Percentiles rank a stretch among this genome's conserved stretches.
Conservation (phyloP, 495 filamentous ascomycete genomes). For the Penicillium salamii region DNA sequence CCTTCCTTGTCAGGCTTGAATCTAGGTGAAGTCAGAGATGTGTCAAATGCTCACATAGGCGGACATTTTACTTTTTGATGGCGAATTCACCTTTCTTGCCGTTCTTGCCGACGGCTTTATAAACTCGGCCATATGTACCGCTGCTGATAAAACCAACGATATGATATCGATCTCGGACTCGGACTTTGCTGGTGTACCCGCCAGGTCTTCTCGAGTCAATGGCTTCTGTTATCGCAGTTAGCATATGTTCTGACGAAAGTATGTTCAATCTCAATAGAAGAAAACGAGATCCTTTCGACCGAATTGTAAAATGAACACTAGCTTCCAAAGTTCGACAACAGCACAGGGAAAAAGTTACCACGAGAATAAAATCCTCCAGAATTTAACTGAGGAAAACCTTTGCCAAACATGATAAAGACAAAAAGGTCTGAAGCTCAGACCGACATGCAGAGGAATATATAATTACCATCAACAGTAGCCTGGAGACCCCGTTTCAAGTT, state of each 20-base stretch:
- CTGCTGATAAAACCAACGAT: constrained; percentile 98
- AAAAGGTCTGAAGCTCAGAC: constrained; percentile 11
- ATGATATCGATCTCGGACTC: constrained; percentile 86
- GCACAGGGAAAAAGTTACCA: constrained; percentile 43
- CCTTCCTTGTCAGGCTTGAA: constrained; percentile 99
- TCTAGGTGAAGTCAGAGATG: constrained; percentile 38
- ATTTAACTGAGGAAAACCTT: constrained; percentile 42
- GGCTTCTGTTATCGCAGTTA: constrained; percentile 26
- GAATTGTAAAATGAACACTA: constrained; percentile 15
- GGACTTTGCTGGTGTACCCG: constrained; percentile 79
- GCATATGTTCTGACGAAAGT: constrained; percentile 7
- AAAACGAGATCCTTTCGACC: constrained; percentile 16
- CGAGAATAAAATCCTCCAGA: constrained; percentile 47
- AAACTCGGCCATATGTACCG: constrained; percentile 98
- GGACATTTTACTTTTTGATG: constrained; percentile 74
- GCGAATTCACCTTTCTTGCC: constrained; percentile 78
- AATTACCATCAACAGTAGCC: constrained; percentile 76
- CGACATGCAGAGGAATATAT: constrained; percentile 16
- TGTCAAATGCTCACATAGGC: not conserved
- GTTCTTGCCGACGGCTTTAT: constrained; percentile 85
- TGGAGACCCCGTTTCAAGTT: constrained; percentile 70
- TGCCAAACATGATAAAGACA: constrained; percentile 42
- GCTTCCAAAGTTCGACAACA: constrained; percentile 12
- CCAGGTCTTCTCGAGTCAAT: constrained; percentile 43
- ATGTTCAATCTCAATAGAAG: not conserved